Percentiles rank a stretch among this genome's conserved stretches.
Conservation (phyloP, 345 rosid species). For the Bruguiera sexangula region DNA sequence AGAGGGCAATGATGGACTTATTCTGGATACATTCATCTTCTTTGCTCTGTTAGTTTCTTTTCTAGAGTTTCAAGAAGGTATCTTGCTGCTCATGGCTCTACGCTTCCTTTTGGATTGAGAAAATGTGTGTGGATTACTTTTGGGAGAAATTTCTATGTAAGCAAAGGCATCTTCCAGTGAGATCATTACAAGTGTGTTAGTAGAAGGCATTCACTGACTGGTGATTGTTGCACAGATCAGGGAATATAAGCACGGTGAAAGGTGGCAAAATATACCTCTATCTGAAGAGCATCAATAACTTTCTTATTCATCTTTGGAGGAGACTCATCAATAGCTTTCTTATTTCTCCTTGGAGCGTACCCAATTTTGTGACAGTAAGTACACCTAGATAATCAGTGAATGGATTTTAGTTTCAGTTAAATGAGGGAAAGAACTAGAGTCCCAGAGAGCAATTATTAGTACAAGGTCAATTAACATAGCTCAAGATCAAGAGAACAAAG, state of each 20-base stretch:
- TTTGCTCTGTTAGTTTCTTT: conserved; percentile 30
- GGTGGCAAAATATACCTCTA: conserved; percentile 36
- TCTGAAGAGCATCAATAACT: conserved; percentile 23
- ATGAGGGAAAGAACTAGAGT: neutral
- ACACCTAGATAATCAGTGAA: conserved; percentile 40
- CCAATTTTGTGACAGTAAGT: conserved; percentile 74
- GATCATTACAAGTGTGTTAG: conserved; percentile 6
- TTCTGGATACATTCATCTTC: conserved; percentile 23
- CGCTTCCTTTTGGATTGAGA: conserved; percentile 30
- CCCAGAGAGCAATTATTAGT: neutral
- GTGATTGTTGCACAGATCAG: neutral
- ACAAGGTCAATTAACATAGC: neutral
- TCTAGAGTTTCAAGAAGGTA: conserved; percentile 11
- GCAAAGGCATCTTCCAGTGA: conserved; percentile 18
- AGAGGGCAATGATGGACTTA: conserved; percentile 26
- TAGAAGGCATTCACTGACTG: neutral
- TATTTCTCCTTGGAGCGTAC: conserved; percentile 49
- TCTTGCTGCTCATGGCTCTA: conserved; percentile 27
- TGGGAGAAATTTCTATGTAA: conserved; percentile 46
- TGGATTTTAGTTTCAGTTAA: neutral
- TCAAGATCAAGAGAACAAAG: neutral
- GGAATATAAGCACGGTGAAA: conserved; percentile 4
- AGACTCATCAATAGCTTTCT: no score
- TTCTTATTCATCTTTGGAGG: conserved; percentile 28
- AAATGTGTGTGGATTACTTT: conserved; percentile 22